Percentiles rank a stretch among this genome's conserved stretches.
These are phyloP conservation scores for Prillingera fragicola DNA, from an alignment of 1,284 basidiomycete genomes.

Conservation along the genomic window DNA sequence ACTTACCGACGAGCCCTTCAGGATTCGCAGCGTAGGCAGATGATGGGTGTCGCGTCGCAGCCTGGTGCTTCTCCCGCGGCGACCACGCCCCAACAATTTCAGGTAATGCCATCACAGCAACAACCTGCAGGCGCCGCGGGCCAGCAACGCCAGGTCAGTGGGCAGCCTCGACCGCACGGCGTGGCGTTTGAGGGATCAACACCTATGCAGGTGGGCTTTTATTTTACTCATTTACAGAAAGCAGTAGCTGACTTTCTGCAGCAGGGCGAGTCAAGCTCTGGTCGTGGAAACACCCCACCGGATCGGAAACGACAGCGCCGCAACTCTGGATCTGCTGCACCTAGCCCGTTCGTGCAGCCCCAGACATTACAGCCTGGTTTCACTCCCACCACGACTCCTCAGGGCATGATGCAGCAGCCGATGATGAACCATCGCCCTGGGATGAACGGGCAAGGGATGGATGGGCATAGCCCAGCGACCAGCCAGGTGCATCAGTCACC, in stretches of 20 bases:
- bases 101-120: constrained; percentile 16
- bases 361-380: constrained; percentile 17
- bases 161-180: constrained; percentile 15
- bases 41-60: constrained; percentile 9
- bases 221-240: too few relatives aligned
- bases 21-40: constrained; percentile 10
- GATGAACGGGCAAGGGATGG: constrained; percentile 9
- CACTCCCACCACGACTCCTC: background rate
- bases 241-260: background rate
- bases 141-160: constrained; percentile 19
- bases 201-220: constrained; percentile 20
- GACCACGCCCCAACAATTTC: constrained; percentile 13
- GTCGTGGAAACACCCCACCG: constrained; percentile 31
- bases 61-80: constrained; percentile 10
- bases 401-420: constrained; percentile 9
- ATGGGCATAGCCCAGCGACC: constrained; percentile 14
- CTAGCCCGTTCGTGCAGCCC: constrained; percentile 28
- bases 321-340: constrained; percentile 36
- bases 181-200: constrained; percentile 18
- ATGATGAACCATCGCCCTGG: constrained; percentile 7
- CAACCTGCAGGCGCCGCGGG: constrained; percentile 13
- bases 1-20: constrained; percentile 18
- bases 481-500: constrained; percentile 11
- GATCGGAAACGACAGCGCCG: constrained; percentile 36
- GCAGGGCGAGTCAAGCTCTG: constrained; percentile 12